A percentile compares a stretch with the other conserved stretches of the same genome.
Evolutionary conservation across 768 basidiomycete genomes (phyloP).

Genomic region (Chalciporus pseudorubinellus): DNA sequence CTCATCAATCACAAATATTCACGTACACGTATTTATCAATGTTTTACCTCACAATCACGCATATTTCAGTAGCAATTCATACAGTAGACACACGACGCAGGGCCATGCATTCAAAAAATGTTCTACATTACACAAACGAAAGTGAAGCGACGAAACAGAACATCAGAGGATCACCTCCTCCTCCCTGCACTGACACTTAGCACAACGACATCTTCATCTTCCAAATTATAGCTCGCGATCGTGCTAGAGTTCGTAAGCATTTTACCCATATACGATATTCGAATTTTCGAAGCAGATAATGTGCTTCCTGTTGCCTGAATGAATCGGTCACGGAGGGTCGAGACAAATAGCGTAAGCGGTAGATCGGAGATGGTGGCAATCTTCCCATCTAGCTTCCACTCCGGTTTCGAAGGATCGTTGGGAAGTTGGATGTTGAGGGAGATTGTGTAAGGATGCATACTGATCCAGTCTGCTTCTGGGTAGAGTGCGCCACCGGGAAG

Average conservation of each 20-base stretch:
- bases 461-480: conserved; percentile 86
- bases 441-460: conserved; percentile 89
- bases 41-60: background rate
- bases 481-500: conserved; percentile 81
- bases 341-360: conserved; percentile 80
- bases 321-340: conserved; percentile 88
- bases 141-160: background rate
- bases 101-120: conserved; percentile 7
- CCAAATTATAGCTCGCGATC: conserved; percentile 84
- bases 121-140: conserved; percentile 12
- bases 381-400: conserved; percentile 89
- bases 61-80: background rate
- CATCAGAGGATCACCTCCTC: conserved; percentile 52
- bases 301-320: conserved; percentile 72
- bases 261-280: conserved; percentile 76
- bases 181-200: conserved; percentile 74
- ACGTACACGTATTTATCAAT: conserved; percentile 17
- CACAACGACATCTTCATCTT: conserved; percentile 83
- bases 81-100: conserved; percentile 10
- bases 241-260: conserved; percentile 85
- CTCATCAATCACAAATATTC: conserved; percentile 14
- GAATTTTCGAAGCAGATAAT: conserved; percentile 77
- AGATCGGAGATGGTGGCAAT: conserved; percentile 77
- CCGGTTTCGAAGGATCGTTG: conserved; percentile 75
- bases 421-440: conserved; percentile 84